These are phyloP conservation scores for Plasmodium gallinaceum DNA, from an alignment of 169 alveolate species.

Conservation along the genomic window DNA sequence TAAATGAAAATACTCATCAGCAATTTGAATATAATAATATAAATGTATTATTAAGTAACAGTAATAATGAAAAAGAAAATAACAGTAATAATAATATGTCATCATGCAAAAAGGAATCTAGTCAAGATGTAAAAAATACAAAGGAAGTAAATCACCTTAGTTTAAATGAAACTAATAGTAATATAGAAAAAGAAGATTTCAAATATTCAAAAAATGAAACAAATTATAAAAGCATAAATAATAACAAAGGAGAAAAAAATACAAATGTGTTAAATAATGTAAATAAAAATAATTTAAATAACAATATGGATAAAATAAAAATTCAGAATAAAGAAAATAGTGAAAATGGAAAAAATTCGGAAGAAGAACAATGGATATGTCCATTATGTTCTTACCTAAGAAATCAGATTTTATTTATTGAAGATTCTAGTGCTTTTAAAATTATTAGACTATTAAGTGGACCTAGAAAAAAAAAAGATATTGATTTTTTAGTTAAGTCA, in stretches of 20 bases:
- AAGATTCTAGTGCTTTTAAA: conserved; percentile 79
- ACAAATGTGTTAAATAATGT: neutral
- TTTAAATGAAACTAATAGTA: conserved; percentile 24
- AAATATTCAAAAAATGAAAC: neutral
- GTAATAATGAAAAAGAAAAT: too few relatives aligned
- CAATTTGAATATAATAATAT: neutral
- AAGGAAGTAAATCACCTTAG: neutral
- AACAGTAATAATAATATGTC: too few relatives aligned
- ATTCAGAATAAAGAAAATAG: conserved; percentile 14
- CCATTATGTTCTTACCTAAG: conserved; percentile 82
- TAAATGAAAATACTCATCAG: conserved; percentile 18
- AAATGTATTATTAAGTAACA: too few relatives aligned
- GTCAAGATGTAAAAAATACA: conserved; percentile 11
- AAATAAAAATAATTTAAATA: neutral
- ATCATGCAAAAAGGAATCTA: neutral
- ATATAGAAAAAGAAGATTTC: conserved; percentile 54
- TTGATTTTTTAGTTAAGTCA: conserved; percentile 73
- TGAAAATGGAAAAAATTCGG: conserved; percentile 41
- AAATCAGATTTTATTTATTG: conserved; percentile 82
- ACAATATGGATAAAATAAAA: neutral
- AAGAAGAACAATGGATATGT: conserved; percentile 87
- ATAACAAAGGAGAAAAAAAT: conserved; percentile 70
- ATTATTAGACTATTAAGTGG: conserved; percentile 82
- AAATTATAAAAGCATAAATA: conserved; percentile 6
- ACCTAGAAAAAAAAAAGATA: conserved; percentile 80